Conservation (phyloP, 345 rosid genomes). For the Salix brachista region DNA sequence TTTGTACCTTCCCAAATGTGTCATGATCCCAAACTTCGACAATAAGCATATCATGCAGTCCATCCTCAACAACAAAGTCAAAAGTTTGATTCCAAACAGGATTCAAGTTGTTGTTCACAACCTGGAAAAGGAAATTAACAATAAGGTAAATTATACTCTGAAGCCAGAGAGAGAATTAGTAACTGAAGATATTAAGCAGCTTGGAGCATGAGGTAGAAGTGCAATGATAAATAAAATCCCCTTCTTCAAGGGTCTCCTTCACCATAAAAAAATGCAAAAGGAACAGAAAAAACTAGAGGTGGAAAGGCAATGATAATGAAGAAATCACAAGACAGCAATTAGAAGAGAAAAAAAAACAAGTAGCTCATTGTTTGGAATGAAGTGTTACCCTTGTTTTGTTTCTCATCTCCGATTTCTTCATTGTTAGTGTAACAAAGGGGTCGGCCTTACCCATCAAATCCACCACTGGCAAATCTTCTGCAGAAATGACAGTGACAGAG, state of each 20-base stretch:
- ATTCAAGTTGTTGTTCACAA: conserved; percentile 80
- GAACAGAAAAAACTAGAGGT: neutral
- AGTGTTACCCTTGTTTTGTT: conserved; percentile 61
- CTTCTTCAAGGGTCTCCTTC: neutral
- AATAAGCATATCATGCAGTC: conserved; percentile 93
- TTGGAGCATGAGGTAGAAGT: neutral
- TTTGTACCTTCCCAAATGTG: conserved; percentile 93
- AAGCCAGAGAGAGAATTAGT: neutral
- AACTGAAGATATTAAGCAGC: neutral
- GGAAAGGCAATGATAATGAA: neutral
- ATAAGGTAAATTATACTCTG: neutral
- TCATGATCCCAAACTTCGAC: conserved; percentile 94
- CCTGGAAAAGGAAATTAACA: conserved; percentile 42
- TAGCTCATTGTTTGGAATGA: neutral
- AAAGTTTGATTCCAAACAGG: conserved; percentile 98
- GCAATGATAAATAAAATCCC: neutral
- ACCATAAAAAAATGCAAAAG: neutral
- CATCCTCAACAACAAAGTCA: conserved; percentile 97
- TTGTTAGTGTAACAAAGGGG: conserved; percentile 74
- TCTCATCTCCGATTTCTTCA: conserved; percentile 79
- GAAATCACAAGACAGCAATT: neutral
- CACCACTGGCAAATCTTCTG: conserved; percentile 72
- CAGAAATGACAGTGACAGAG: conserved; percentile 82
- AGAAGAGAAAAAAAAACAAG: neutral
- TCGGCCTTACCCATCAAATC: conserved; percentile 98